phyloP scores from a whole-genome alignment of 345 rosid genomes.

The Chamaenerion angustifolium region DNA sequence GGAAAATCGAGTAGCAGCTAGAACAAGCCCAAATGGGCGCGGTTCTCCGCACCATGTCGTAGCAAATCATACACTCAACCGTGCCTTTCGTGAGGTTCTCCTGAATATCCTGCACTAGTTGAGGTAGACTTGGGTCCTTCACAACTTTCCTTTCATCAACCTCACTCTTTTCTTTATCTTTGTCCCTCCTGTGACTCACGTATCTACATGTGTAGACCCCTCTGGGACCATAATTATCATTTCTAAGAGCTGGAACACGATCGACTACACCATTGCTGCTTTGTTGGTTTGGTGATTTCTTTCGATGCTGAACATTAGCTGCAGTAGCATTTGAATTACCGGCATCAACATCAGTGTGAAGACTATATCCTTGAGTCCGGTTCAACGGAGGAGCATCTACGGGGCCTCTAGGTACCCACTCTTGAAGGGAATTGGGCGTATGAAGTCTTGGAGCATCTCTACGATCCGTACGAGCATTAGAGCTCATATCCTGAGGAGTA shows the following conservation, averaged over 20 bases:
- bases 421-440: too few relatives aligned
- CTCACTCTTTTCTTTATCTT: conserved; percentile 14
- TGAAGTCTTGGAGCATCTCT: too few relatives aligned
- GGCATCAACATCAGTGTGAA: conserved; percentile 10
- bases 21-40: conserved; percentile 87
- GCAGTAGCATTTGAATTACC: conserved; percentile 7
- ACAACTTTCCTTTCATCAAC: conserved; percentile 14
- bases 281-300: conserved; percentile 1
- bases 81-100: conserved; percentile 63
- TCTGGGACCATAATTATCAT: conserved; percentile 19
- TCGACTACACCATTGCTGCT: neutral
- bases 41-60: conserved; percentile 71
- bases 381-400: conserved; percentile 8
- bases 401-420: conserved; percentile 38
- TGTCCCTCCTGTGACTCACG: conserved; percentile 11
- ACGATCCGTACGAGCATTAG: too few relatives aligned
- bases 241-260: conserved; percentile 9
- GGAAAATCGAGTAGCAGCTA: conserved; percentile 87
- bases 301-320: conserved; percentile 15
- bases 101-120: conserved; percentile 79
- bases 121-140: conserved; percentile 59
- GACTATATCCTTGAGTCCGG: conserved; percentile 9
- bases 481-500: too few relatives aligned
- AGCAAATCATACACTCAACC: conserved; percentile 95
- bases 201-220: conserved; percentile 16